Conservation (phyloP, 225 moss, liverwort and hornwort genomes). For the Bryum argenteum region DNA sequence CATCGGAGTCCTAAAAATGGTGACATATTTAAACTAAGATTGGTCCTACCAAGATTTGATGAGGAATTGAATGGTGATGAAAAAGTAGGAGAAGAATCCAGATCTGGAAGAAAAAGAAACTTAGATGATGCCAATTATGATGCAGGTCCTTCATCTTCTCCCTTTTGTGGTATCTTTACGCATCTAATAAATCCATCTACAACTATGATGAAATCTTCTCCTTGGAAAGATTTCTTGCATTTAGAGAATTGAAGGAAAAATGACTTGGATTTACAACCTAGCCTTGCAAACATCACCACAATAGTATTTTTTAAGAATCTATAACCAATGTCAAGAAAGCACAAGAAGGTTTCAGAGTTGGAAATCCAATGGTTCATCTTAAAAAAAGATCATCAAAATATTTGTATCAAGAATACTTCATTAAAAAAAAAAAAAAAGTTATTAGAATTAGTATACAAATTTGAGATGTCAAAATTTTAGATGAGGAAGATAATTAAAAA, state of each 20-base stretch:
- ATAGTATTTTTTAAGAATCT: not conserved
- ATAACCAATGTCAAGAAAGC: accelerated
- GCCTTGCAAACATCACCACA: not conserved
- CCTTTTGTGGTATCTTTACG: slow-evolving; percentile 9
- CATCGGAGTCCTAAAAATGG: slow-evolving; percentile 48
- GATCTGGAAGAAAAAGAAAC: slow-evolving; percentile 40
- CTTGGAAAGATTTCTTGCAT: slow-evolving; percentile 41
- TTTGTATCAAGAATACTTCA: too few species aligned
- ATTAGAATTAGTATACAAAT: too few species aligned
- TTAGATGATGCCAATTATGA: slow-evolving; percentile 42
- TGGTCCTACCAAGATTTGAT: slow-evolving; percentile 43
- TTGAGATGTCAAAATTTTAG: too few species aligned
- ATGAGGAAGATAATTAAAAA: too few species aligned
- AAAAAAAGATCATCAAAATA: too few species aligned
- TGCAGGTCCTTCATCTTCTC: slow-evolving; percentile 50
- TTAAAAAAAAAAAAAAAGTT: too few species aligned
- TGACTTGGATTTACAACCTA: not conserved
- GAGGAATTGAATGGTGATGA: slow-evolving; percentile 24
- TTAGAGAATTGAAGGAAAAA: slow-evolving; percentile 20
- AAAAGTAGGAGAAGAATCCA: slow-evolving; percentile 22
- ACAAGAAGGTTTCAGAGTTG: not conserved
- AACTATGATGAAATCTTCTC: slow-evolving; percentile 20
- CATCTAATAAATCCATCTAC: slow-evolving; percentile 2
- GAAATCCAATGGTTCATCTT: too few species aligned
- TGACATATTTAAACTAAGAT: slow-evolving; percentile 46